Base-by-base conservation (phyloP, 805 yeast species). In the Yarrowia yakushimensis region DNA sequence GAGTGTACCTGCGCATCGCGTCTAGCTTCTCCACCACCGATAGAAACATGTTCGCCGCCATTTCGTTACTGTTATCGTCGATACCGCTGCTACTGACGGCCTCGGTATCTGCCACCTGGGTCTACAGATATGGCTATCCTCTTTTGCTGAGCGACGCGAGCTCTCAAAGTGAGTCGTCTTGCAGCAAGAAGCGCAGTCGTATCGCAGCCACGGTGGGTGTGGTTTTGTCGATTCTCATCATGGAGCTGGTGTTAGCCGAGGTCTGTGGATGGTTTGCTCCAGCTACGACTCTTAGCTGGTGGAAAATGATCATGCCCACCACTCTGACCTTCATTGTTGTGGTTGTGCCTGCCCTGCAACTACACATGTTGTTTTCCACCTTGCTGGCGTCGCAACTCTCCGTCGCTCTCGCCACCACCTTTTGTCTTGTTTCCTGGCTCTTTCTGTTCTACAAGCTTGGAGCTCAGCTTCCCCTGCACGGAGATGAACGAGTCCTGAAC, bases 371-470 rank as follows among this genome's bases (percentile, higher is more conserved):
- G 30, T 20, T 55, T 28, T 39, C 48, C n/a, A 15, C 46, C 3
- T 5, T 55, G 23, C 9, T 39, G 22, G 6, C 48, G 48, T 30
- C 61, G 11, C 60, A 30, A 13, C 30, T 41, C 15, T 9, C 48
- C 7, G 30, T 39, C 30, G 22, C 11, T 3, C 20, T 23, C 28
- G 23, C 22, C 23, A 28, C 63, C 4, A 22, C 65, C n/a, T 18
- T 62, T 20, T 52, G 43, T 9, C 70, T 71, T 28, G 30, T 48
- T 3, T 63, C 64, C 20, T 73, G 74, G 70, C 64, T 72, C 54
- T 64, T 65, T 18, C 41, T 65, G 17, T 71, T 73, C 60, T 64
- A 65, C 62, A 64, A 62, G 20, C 48, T 73, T 15, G 75, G 74
- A 15, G 60, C 59, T 27, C 66, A 65, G 36, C 63, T 73, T 23